Evolutionary conservation across 225 moss, liverwort and hornwort genomes (phyloP).

Genomic region (Bryum argenteum): DNA sequence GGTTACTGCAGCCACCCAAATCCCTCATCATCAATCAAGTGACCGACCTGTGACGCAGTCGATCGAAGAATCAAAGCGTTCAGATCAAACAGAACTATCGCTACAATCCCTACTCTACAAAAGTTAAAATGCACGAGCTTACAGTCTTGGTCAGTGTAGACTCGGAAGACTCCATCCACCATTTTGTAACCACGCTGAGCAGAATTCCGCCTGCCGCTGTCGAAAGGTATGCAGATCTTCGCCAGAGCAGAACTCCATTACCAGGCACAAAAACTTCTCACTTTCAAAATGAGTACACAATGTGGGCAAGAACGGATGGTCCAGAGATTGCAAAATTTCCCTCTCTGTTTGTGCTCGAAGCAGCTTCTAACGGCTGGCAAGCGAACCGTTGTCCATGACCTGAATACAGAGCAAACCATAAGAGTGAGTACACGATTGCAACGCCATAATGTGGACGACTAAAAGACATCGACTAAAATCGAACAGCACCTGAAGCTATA

Average conservation of each 20-base stretch:
- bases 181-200: constrained; percentile 50
- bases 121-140: constrained; percentile 22
- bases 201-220: constrained; percentile 77
- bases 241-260: constrained; percentile 96
- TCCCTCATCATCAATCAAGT: background rate
- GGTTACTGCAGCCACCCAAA: constrained; percentile 36
- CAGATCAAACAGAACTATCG: background rate
- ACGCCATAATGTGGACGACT: too few relatives aligned
- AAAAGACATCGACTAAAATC: too few relatives aligned
- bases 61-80: background rate
- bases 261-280: constrained; percentile 83
- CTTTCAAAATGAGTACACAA: constrained; percentile 96
- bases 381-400: too few relatives aligned
- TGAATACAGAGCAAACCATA: too few relatives aligned
- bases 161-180: constrained; percentile 78
- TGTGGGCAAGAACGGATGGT: constrained; percentile 93
- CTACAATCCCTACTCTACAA: background rate
- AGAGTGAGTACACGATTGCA: too few relatives aligned
- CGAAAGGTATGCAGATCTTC: constrained; percentile 89
- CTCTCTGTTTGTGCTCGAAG: too few relatives aligned
- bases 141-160: constrained; percentile 71
- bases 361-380: too few relatives aligned
- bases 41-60: background rate
- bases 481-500: too few relatives aligned
- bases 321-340: too few relatives aligned